Conservation (phyloP, 257 asterid species). For the Linderniella brevidens region DNA sequence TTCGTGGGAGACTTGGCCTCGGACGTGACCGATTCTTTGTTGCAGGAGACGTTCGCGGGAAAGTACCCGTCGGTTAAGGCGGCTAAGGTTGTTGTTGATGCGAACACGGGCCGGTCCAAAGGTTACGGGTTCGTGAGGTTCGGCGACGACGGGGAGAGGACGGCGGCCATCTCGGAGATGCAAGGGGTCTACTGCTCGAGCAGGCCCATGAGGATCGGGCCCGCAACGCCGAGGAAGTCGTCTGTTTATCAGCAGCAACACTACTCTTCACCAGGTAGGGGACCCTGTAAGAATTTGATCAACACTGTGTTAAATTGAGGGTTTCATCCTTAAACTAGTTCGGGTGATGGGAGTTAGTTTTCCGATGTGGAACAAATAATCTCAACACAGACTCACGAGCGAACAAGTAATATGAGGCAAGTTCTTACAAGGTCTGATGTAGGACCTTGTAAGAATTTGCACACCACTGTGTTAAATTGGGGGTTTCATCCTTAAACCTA, state of each 20-base stretch:
- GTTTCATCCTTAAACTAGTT: too few species aligned
- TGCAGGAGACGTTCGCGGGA: conserved; percentile 54
- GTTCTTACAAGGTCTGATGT: too few species aligned
- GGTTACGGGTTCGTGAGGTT: conserved; percentile 94
- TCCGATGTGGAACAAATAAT: too few species aligned
- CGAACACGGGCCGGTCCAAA: conserved; percentile 77
- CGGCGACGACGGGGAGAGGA: conserved; percentile 77
- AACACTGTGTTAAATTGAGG: too few species aligned
- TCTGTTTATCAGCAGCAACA: conserved; percentile 51
- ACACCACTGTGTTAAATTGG: too few species aligned
- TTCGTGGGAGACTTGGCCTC: conserved; percentile 93
- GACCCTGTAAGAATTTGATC: too few species aligned
- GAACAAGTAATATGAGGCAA: too few species aligned
- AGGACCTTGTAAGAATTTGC: too few species aligned
- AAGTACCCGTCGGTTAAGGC: conserved; percentile 80
- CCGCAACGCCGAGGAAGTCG: conserved; percentile 80
- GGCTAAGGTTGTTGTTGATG: conserved; percentile 83
- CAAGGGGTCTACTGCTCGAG: conserved; percentile 68
- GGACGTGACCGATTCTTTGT: conserved; percentile 74
- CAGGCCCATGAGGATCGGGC: conserved; percentile 89
- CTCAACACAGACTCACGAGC: too few species aligned
- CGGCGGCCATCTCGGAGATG: conserved; percentile 83
- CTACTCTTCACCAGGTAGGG: conserved; percentile 52
- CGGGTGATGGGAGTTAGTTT: too few species aligned
- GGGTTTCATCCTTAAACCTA: too few species aligned